These are phyloP conservation scores for Hanseniaspora gamundiae DNA, from an alignment of 1,139 yeast genomes.

Conservation along the genomic window DNA sequence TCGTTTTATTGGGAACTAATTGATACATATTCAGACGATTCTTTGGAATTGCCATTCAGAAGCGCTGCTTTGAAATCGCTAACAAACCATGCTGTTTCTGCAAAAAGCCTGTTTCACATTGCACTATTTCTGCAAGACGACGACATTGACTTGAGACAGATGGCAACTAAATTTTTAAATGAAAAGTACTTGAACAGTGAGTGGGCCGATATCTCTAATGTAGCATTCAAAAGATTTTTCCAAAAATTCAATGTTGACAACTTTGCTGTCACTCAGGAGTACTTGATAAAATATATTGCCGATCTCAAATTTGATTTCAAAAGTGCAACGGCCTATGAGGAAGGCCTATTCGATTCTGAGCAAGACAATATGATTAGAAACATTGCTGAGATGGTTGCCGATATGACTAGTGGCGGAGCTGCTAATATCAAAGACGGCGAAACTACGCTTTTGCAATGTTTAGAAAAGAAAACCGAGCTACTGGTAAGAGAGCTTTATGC, in stretches of 20 bases:
- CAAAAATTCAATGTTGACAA: neutral
- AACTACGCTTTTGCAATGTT: neutral
- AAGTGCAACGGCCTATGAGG: neutral
- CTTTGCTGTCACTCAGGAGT: neutral
- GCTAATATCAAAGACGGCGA: neutral
- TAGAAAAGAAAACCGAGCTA: neutral
- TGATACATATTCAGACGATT: slow-evolving; percentile 29
- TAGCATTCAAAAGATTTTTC: neutral
- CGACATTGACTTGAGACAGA: slow-evolving; percentile 36
- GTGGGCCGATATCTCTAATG: neutral
- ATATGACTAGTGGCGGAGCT: neutral
- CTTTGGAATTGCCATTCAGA: slow-evolving; percentile 35
- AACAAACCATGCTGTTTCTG: slow-evolving; percentile 18
- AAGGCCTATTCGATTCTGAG: slow-evolving; percentile 2
- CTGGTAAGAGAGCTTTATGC: neutral
- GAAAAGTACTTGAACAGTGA: slow-evolving; percentile 4
- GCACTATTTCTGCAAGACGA: slow-evolving; percentile 45
- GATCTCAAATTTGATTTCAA: neutral
- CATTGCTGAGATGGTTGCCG: neutral
- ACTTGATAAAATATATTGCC: neutral
- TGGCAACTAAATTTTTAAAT: slow-evolving; percentile 29
- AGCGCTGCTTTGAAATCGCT: slow-evolving; percentile 37
- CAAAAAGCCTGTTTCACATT: slow-evolving; percentile 19
- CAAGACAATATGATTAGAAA: slow-evolving; percentile 1
- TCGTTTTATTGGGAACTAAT: slow-evolving; percentile 27